Base-by-base conservation (phyloP, 2,329 filamentous ascomycete genomes). In the Colletotrichum liaoningense region DNA sequence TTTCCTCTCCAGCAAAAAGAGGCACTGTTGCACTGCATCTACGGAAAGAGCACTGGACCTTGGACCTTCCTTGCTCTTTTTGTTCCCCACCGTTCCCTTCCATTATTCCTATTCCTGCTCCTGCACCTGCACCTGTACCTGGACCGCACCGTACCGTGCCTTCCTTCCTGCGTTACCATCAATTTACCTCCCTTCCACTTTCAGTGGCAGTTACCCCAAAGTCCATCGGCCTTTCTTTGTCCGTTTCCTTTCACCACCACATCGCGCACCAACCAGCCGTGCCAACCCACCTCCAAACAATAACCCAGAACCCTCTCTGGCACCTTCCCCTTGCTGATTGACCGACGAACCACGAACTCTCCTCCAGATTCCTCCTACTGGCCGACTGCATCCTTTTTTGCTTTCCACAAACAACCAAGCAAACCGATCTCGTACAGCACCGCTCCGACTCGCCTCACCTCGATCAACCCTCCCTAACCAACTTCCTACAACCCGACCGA, bases 191-290 rank as follows among this genome's bases (percentile, higher is more conserved):
- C 57, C 26, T 54, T 55, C 64, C 22, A 26, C 49, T 9, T 46
- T 5, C 38, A 42, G 33, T 35, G 26, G 11, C 12, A 46, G 8
- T 24, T 26, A 35, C 49, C 9, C 42, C 52, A 33, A 33, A 63
- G 19, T 24, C 35, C 49, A 16, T 55, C 52, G 22, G 49, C 26
- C 63, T 67, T 46, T 58, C 68, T 71, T 72, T 72, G 54, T 58
- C 42, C 46, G 16, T 46, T 69, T 69, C 42, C 38, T 63, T 63
- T 22, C 35, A 30, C 65, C 1, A 59, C 63, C 65, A 26, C 63
- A 54, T 69, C 65, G 35, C 63, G 67, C 69, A 58, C 60, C 59
- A 56, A 28, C 49, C 38, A 54, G 35, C 33, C 42, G 22, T 24
- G 26, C 12, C 38, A 35, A 55, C 19, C 55, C 42, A 65, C 22